Conservation (phyloP, 2,329 filamentous ascomycete genomes). For the Diaporthe ilicicola region DNA sequence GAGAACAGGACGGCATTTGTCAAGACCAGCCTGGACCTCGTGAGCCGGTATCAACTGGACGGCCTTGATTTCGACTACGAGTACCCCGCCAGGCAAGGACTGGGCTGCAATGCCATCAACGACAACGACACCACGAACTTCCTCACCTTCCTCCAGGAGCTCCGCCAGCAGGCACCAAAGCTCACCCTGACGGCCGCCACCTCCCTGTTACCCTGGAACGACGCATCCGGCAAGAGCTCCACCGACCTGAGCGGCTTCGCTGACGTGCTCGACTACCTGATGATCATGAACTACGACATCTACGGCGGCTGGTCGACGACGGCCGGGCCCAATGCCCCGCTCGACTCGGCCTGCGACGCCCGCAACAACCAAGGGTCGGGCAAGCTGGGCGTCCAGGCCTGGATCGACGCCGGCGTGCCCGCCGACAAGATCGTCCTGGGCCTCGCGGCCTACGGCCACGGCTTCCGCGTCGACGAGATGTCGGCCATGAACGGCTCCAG, state of each 20-base stretch:
- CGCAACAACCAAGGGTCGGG: constrained; percentile 34
- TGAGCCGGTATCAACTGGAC: constrained; percentile 34
- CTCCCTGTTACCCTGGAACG: constrained; percentile 36
- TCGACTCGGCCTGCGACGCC: constrained; percentile 31
- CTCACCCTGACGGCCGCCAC: constrained; percentile 33
- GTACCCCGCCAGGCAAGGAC: constrained; percentile 57
- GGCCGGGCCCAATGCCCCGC: constrained; percentile 33
- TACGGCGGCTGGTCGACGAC: constrained; percentile 35
- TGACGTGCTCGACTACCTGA: constrained; percentile 35
- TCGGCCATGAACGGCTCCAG: constrained; percentile 27
- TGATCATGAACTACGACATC: constrained; percentile 37
- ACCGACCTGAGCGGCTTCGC: constrained; percentile 32
- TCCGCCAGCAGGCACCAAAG: constrained; percentile 25
- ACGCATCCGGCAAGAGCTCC: constrained; percentile 19
- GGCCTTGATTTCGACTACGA: constrained; percentile 38
- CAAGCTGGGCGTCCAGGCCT: constrained; percentile 30
- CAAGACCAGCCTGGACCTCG: constrained; percentile 34
- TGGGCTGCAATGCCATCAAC: constrained; percentile 31
- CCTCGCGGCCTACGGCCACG: constrained; percentile 33
- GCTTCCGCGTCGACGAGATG: constrained; percentile 31
- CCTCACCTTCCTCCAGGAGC: constrained; percentile 33
- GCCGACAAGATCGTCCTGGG: constrained; percentile 33
- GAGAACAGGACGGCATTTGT: constrained; percentile 38
- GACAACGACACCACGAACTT: constrained; percentile 33
- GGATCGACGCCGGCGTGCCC: constrained; percentile 34